Percentiles rank a stretch among this genome's conserved stretches.
Conservation (phyloP, 2,329 filamentous ascomycete species). For the Hymenoscyphus repandus region DNA sequence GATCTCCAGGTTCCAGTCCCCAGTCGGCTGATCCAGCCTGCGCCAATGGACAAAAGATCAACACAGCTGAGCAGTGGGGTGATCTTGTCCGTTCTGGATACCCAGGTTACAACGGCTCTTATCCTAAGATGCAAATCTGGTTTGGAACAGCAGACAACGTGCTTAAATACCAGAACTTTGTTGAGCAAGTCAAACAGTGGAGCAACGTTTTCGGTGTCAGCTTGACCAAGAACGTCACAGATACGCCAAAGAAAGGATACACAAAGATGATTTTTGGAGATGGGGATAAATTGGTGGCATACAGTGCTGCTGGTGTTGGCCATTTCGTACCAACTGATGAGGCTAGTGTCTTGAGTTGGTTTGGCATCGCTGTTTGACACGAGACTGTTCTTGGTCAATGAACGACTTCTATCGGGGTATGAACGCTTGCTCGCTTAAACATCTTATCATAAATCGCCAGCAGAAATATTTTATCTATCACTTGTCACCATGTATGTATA, state of each 20-base stretch:
- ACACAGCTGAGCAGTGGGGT: conserved; percentile 43
- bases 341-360: background rate
- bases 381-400: too few species aligned
- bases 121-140: conserved; percentile 15
- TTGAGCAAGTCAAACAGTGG: conserved; percentile 40
- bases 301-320: background rate
- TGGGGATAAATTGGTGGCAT: background rate
- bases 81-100: conserved; percentile 34
- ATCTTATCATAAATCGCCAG: too few species aligned
- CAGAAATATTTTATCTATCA: too few species aligned
- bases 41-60: conserved; percentile 28
- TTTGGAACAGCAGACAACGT: conserved; percentile 34
- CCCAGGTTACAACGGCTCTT: conserved; percentile 31
- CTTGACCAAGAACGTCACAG: conserved; percentile 1
- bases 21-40: conserved; percentile 49
- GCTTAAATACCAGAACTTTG: conserved; percentile 35
- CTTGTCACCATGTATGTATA: too few species aligned
- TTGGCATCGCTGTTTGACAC: background rate
- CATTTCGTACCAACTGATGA: background rate
- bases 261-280: conserved; percentile 7
- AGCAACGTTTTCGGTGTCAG: conserved; percentile 3
- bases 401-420: too few species aligned
- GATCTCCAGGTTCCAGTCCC: conserved; percentile 35
- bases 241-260: background rate
- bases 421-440: too few species aligned